A percentile compares a stretch with the other conserved stretches of the same genome.
These are phyloP conservation scores for Penicillium thymicola DNA, from an alignment of 2,329 filamentous ascomycete species.

Conservation along the genomic window DNA sequence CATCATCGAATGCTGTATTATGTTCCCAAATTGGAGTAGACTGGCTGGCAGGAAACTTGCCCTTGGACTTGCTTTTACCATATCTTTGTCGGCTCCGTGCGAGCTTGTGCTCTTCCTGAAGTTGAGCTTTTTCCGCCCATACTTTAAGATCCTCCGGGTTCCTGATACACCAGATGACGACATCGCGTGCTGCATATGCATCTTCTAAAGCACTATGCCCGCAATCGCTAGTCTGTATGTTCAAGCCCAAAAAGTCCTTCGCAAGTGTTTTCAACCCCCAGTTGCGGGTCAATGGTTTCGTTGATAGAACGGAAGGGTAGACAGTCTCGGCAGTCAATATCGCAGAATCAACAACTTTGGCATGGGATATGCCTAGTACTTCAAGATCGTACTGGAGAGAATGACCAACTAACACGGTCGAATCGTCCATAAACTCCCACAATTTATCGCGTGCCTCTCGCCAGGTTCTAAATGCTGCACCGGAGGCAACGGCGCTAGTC, in stretches of 20 bases:
- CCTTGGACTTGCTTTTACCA: not conserved
- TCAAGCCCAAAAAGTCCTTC: conserved; percentile 1
- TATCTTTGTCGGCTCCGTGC: not conserved
- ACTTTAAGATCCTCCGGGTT: conserved; percentile 6
- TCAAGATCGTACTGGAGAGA: conserved; percentile 9
- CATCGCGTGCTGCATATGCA: conserved; percentile 5
- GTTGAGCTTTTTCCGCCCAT: conserved; percentile 1
- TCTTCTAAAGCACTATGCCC: conserved; percentile 9
- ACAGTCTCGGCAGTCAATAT: conserved; percentile 3
- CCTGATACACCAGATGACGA: conserved; percentile 8
- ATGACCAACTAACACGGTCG: conserved; percentile 7
- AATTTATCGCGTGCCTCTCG: conserved; percentile 5
- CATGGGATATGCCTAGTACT: conserved; percentile 6
- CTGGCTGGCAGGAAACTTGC: not conserved
- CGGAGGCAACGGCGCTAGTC: conserved; percentile 2
- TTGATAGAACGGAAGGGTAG: conserved; percentile 1
- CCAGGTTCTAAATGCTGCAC: conserved; percentile 5
- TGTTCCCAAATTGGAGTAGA: not conserved
- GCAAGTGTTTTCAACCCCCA: conserved; percentile 8
- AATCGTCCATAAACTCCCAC: conserved; percentile 4
- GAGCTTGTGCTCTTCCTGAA: conserved; percentile 1
- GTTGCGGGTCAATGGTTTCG: not conserved
- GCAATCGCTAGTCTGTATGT: not conserved
- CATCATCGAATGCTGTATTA: not conserved
- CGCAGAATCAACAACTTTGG: conserved; percentile 5